A percentile compares a stretch with the other conserved stretches of the same genome.
These are phyloP conservation scores for Ophiostoma sp. DNA, from an alignment of 2,329 filamentous ascomycete genomes.

Conservation along the genomic window DNA sequence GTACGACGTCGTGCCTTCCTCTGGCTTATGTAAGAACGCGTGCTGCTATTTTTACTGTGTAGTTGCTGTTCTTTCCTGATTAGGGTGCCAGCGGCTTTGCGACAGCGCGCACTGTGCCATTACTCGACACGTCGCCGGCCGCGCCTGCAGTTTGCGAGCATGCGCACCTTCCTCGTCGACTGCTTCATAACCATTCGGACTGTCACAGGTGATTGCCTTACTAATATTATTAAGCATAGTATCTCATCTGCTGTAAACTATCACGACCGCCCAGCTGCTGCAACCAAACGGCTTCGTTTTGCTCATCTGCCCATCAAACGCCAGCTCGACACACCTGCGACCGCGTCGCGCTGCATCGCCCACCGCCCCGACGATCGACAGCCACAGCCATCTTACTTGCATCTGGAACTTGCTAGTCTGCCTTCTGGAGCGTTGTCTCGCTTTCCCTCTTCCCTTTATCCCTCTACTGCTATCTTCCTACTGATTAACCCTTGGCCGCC, in stretches of 20 bases:
- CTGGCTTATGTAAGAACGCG: too few species aligned
- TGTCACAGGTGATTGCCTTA: background rate
- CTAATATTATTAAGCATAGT: background rate
- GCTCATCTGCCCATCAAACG: background rate
- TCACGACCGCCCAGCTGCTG: background rate
- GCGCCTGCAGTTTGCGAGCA: background rate
- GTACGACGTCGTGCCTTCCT: too few species aligned
- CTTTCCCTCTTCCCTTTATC: background rate
- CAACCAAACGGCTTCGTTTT: background rate
- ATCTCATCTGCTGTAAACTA: background rate
- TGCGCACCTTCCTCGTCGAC: background rate
- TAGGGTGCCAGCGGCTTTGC: background rate
- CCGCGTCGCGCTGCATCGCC: conserved; percentile 5
- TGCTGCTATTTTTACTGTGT: background rate
- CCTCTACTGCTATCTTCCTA: background rate
- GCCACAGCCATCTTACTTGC: too few species aligned
- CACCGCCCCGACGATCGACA: background rate
- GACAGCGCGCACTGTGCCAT: background rate
- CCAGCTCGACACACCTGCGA: conserved; percentile 1
- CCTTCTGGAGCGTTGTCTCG: too few species aligned
- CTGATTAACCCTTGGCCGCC: conserved; percentile 1
- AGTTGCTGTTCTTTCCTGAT: background rate
- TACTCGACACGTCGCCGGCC: background rate
- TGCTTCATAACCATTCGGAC: too few species aligned
- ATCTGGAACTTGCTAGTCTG: background rate